A percentile compares a stretch with the other conserved stretches of the same genome.
Evolutionary conservation across 768 basidiomycete species (phyloP).

Genomic region (Mycena galopus): DNA sequence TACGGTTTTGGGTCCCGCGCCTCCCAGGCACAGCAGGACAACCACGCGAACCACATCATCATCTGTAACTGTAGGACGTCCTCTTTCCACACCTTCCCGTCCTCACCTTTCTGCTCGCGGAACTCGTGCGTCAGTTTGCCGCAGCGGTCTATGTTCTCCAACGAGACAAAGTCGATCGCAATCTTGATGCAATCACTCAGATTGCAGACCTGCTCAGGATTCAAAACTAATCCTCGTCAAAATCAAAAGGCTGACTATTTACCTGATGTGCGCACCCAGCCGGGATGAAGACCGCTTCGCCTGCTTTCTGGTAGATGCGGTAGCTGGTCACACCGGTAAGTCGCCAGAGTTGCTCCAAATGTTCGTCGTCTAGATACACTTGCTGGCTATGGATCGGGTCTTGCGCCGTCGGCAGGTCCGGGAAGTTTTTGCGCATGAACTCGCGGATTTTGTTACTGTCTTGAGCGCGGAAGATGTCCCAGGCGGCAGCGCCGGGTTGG

Average conservation of each 20-base stretch:
- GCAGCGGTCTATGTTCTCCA: conserved; percentile 90
- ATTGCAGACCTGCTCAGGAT: conserved; percentile 79
- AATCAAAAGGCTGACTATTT: conserved; percentile 34
- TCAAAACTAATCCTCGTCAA: not conserved
- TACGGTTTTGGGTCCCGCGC: too few relatives aligned
- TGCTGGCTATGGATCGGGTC: conserved; percentile 94
- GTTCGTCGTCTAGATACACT: conserved; percentile 80
- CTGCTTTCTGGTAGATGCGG: conserved; percentile 89
- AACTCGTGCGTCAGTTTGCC: conserved; percentile 89
- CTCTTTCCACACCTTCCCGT: not conserved
- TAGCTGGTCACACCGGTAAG: conserved; percentile 79
- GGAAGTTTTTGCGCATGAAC: conserved; percentile 77
- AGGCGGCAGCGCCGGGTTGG: conserved; percentile 84
- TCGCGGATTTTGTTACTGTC: conserved; percentile 81
- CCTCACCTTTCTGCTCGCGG: conserved; percentile 52
- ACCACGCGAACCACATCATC: conserved; percentile 3
- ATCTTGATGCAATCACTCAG: conserved; percentile 94
- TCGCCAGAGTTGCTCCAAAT: conserved; percentile 76
- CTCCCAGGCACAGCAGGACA: too few relatives aligned
- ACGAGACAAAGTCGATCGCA: conserved; percentile 93
- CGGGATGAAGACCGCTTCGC: conserved; percentile 95
- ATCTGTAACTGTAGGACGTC: not conserved
- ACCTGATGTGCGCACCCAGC: conserved; percentile 95
- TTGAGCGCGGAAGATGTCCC: conserved; percentile 89
- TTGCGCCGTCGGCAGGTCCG: conserved; percentile 55